Evolutionary conservation across 108 stramenopile genomes (phyloP), one percentile per base, ranked within the genome.

Genomic region (Ochromonas danica): DNA sequence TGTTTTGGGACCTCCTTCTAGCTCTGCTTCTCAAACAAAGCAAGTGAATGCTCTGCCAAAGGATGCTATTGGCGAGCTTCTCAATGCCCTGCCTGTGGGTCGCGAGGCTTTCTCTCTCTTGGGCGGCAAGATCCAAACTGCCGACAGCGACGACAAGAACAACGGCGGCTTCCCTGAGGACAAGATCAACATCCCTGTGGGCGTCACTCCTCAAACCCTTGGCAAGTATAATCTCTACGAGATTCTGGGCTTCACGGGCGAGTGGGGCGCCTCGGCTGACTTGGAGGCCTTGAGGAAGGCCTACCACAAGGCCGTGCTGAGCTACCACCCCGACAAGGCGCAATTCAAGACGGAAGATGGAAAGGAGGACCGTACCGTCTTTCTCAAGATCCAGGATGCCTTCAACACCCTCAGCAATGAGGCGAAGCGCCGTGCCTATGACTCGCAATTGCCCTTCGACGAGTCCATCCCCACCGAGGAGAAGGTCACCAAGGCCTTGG

Each of bases 401-500:
- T 96, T 91, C 77, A 95, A 98, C 67, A 93, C 91, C 0, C 79
- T 99, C 70, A 89, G 78, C 43, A 91, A 97, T 85, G 80, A 80
- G 33, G 80, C 72, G 43, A 96, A 94, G 84, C 87, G 91, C 27
- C 87, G 91, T 30, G 89, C 91, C 2, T 99, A 97, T 78, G 98
- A 99, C 82, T 93, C 92, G 1, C 90, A 91, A 28, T 86, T 96
- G 61, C 91, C 92, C 61, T 99, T 99, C 82, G 96, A 99, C 82
- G 96, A 97, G 70, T 72, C 63, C 36, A 93, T 97, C 35, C 96
- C 98, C n/a, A 82, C 88, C 43, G 85, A 74, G 40, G 70, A 90
- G 78, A 1, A 86, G 77, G 14, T 88, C 92, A 42, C 83, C 84
- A 81, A 41, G 60, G 43, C 3, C 27, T 41, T 27, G 6, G 79